Percentiles rank a stretch among this genome's conserved stretches.
These are phyloP conservation scores for Metschnikowia kunwiensis DNA, from an alignment of 805 yeast genomes.

Conservation along the genomic window DNA sequence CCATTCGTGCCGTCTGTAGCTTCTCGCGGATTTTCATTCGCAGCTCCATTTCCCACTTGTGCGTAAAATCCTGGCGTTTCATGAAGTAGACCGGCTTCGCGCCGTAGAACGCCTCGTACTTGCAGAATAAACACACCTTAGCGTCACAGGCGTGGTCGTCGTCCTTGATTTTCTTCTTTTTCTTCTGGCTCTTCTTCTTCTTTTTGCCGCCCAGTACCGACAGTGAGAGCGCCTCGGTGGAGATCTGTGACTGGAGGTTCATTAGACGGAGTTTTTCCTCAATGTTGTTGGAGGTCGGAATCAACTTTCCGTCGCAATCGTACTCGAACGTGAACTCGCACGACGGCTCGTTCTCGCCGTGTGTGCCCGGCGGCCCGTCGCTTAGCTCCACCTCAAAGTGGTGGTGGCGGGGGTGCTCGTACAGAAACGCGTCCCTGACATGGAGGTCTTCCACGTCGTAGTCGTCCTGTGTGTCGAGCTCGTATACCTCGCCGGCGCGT, in stretches of 20 bases:
- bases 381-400: constrained; percentile 43
- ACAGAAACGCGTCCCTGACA: constrained; percentile 27
- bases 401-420: constrained; percentile 29
- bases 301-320: constrained; percentile 37
- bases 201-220: constrained; percentile 12
- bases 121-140: constrained; percentile 47
- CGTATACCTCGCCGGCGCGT: constrained; percentile 4
- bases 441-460: constrained; percentile 38
- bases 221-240: constrained; percentile 8
- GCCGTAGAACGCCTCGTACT: constrained; percentile 51
- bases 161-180: constrained; percentile 12
- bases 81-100: constrained; percentile 49
- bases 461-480: constrained; percentile 26
- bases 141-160: constrained; percentile 5
- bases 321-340: constrained; percentile 47
- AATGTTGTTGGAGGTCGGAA: constrained; percentile 38
- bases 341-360: constrained; percentile 34
- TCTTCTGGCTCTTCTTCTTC: constrained; percentile 14
- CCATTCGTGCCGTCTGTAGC: constrained; percentile 36
- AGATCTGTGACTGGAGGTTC: constrained; percentile 24
- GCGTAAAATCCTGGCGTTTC: constrained; percentile 45
- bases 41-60: constrained; percentile 29
- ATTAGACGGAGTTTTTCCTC: constrained; percentile 37
- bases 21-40: constrained; percentile 33
- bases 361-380: constrained; percentile 32